These are phyloP conservation scores for Cucurbita pepo DNA, from an alignment of 306 rosid genomes.

Conservation along the genomic window DNA sequence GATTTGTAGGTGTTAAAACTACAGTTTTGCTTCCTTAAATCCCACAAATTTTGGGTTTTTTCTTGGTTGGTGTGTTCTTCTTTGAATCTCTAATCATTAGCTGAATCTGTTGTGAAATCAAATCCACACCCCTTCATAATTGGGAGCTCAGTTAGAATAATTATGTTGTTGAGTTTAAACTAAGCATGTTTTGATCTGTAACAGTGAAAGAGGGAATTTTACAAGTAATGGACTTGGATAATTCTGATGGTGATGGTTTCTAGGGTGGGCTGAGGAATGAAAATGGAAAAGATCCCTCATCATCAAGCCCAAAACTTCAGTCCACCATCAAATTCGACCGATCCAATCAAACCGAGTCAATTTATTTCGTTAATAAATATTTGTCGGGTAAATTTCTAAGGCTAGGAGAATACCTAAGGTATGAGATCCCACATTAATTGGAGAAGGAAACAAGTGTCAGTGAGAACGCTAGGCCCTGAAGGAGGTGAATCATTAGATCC, in stretches of 20 bases:
- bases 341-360: no score
- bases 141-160: neutral
- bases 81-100: neutral
- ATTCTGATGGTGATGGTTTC: neutral
- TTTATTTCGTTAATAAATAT: no score
- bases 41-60: neutral
- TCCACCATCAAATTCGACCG: neutral
- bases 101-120: neutral
- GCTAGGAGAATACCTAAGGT: no score
- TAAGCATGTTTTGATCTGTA: neutral
- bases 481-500: no score
- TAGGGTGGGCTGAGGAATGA: neutral
- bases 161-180: neutral
- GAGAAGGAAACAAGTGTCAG: no score
- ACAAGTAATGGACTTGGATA: neutral
- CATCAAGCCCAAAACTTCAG: neutral
- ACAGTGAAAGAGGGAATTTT: neutral
- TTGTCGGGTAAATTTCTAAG: no score
- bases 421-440: no score
- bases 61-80: neutral
- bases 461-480: no score
- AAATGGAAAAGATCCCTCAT: neutral
- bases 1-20: neutral
- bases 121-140: neutral
- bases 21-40: slow-evolving; percentile 7